A percentile compares a stretch with the other conserved stretches of the same genome.
Evolutionary conservation across 2,329 filamentous ascomycete genomes (phyloP).

Genomic region (Colletotrichum noveboracense): DNA sequence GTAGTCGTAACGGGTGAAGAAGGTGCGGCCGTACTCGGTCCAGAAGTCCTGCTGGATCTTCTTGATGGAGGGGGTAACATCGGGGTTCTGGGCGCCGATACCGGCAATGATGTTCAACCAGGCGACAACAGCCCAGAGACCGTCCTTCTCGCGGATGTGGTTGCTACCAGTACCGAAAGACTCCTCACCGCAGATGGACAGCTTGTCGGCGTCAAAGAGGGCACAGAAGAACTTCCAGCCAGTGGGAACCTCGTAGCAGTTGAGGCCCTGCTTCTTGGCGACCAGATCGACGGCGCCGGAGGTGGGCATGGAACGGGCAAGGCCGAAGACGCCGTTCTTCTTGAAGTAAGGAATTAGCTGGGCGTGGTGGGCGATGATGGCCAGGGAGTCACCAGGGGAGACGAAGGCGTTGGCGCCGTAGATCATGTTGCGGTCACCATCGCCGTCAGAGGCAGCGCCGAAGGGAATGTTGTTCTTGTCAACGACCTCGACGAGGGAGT

Average conservation of each 20-base stretch:
- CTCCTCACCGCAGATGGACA: conserved; percentile 98
- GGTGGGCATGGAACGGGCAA: conserved; percentile 97
- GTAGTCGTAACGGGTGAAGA: conserved; percentile 99
- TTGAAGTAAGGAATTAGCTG: conserved; percentile 98
- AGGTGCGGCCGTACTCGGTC: conserved; percentile 93
- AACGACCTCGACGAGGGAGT: conserved; percentile 91
- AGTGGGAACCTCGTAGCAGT: conserved; percentile 95
- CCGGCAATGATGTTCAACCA: conserved; percentile 99
- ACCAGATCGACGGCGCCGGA: conserved; percentile 95
- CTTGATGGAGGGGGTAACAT: conserved; percentile 86
- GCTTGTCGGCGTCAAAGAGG: conserved; percentile 91
- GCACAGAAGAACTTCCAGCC: conserved; percentile 99
- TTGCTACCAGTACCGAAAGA: conserved; percentile 98
- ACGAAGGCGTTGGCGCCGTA: conserved; percentile 97
- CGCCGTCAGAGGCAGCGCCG: conserved; percentile 93
- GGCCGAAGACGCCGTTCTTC: conserved; percentile 93
- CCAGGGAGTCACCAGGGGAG: conserved; percentile 94
- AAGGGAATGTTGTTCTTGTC: conserved; percentile 93
- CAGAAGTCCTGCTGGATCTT: conserved; percentile 98
- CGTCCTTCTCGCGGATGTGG: conserved; percentile 99
- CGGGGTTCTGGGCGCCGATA: conserved; percentile 81
- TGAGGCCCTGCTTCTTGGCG: conserved; percentile 89
- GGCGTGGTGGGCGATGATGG: conserved; percentile 97
- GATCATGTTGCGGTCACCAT: conserved; percentile 99
- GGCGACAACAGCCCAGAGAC: conserved; percentile 94